phyloP scores from a whole-genome alignment of 306 rosid genomes.

The Lathyrus tuberosus region DNA sequence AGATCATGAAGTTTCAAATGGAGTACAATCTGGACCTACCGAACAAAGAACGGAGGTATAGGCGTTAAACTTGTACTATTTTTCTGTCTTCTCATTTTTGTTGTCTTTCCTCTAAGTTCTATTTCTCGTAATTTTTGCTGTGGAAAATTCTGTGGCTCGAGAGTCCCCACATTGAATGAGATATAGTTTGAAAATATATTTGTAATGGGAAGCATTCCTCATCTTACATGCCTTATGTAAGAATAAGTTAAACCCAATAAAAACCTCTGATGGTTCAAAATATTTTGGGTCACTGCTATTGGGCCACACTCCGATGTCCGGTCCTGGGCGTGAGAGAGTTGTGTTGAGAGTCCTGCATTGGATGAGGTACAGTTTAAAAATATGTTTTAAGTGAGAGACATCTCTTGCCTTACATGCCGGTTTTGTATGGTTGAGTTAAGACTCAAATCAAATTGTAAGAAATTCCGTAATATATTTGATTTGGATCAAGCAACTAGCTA shows the following conservation, averaged over 20 bases:
- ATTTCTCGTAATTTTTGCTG: slow-evolving; percentile 19
- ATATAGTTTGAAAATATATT: background rate
- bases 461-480: background rate
- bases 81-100: background rate
- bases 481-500: too few relatives aligned
- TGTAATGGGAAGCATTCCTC: background rate
- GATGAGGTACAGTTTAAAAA: background rate
- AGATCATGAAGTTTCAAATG: slow-evolving; percentile 51
- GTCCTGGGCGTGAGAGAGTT: too few relatives aligned
- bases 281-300: background rate
- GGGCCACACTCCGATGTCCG: background rate
- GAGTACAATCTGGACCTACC: slow-evolving; percentile 52
- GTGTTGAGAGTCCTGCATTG: background rate
- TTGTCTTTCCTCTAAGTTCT: slow-evolving; percentile 22
- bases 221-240: background rate
- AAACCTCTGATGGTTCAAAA: background rate
- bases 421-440: background rate
- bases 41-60: slow-evolving; percentile 57
- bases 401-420: background rate
- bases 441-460: background rate
- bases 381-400: background rate
- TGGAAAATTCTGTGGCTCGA: background rate
- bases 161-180: slow-evolving; percentile 2
- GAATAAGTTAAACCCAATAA: background rate
- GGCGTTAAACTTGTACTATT: slow-evolving; percentile 42